Evolutionary conservation across 176 grass and related monocot species (phyloP), one percentile per base, ranked within the genome.

Genomic region (Oryza glumipatula): DNA sequence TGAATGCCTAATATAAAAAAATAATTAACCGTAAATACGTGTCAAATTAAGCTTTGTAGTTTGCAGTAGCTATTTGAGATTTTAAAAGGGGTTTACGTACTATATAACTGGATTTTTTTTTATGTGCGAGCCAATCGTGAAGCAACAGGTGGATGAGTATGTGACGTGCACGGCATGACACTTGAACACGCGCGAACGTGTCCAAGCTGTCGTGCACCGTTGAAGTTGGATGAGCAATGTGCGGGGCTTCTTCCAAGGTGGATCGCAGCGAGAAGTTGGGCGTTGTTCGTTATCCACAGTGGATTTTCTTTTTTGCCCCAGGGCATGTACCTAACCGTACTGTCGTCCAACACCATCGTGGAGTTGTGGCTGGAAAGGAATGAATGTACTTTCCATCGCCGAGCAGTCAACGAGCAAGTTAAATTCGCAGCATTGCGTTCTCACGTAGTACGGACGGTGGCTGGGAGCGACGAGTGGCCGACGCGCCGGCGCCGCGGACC

Each of bases 251-350:
- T 21, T 32, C 11, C 65, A 35, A 21, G 73, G 32, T 69, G 35
- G 32, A 81, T 3, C 32, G 70, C 83, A 26, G n/a, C 33, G 4
- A 35, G 12, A 63, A 3, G 23, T 43, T 17, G 43, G 24, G 84
- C 74, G 30, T 43, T 4, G 19, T n/a, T 58, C 54, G 54, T 58
- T n/a, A 16, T 68, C 85, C 70, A 86, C 60, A 8, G 30, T 4
- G 77, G 78, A 67, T 11, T 66, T 47, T n/a, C 2, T n/a, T 30
- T 30, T 73, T 11, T 0, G 35, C n/a, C 4, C 4, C 70, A 33
- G 60, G 80, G 85, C 77, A 44, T 44, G 22, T 67, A 74, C 58
- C 60, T 67, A 74, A 80, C 43, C 68, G 15, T 39, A 9, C 17
- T 22, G 6, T 36, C 14, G 6, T 35, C 14, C 68, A 26, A 19